Evolutionary conservation across 164 flowering plant genomes (phyloP).

Genomic region (Pachysandra terminalis): DNA sequence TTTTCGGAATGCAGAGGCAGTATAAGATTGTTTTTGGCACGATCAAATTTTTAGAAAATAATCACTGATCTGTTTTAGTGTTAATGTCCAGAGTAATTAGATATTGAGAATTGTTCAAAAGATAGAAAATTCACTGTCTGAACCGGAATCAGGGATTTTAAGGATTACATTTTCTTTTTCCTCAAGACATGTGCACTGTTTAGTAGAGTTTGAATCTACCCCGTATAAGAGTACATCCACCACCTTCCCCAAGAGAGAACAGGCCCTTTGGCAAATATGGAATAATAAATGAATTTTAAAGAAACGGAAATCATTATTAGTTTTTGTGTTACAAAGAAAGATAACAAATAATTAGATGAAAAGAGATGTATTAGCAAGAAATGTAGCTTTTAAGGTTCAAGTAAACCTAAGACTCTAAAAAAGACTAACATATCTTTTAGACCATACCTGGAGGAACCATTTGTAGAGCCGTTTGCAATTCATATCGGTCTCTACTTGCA

Average conservation of each 20-base stretch:
- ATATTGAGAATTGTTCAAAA: neutral
- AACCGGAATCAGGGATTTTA: neutral
- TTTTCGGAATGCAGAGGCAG: too few species aligned
- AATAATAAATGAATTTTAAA: too few species aligned
- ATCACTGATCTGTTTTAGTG: too few species aligned
- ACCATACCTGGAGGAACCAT: slow-evolving; percentile 62
- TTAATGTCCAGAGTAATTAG: neutral
- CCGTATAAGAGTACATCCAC: neutral
- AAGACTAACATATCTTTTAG: neutral
- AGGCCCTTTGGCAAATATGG: too few species aligned
- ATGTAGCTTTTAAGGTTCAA: too few species aligned
- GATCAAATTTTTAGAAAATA: too few species aligned
- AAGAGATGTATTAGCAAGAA: too few species aligned
- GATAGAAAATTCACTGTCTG: neutral
- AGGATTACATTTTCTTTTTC: neutral
- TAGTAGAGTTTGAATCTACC: neutral
- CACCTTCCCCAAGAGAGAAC: too few species aligned
- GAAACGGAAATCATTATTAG: too few species aligned
- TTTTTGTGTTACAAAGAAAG: too few species aligned
- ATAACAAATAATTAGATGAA: too few species aligned
- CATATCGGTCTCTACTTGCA: slow-evolving; percentile 45
- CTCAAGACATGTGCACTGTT: neutral
- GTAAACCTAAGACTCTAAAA: neutral
- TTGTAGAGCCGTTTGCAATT: slow-evolving; percentile 58
- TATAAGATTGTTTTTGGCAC: too few species aligned